phyloP scores from a whole-genome alignment of 257 asterid species.

The Parsonsia alboflavescens region DNA sequence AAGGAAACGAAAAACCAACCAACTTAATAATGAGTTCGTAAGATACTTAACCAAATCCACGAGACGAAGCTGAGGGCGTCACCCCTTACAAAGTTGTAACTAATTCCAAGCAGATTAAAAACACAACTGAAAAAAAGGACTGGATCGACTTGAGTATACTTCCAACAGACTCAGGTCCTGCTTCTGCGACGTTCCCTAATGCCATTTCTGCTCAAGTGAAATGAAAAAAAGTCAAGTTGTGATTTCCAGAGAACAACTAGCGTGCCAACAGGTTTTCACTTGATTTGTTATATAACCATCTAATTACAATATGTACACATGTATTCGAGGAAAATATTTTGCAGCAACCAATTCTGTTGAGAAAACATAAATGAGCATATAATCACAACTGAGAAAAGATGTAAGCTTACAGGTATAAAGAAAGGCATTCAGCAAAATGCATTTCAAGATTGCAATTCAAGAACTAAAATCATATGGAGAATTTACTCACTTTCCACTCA shows the following conservation, averaged over 20 bases:
- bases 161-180: slow-evolving; percentile 59
- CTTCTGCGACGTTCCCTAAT: slow-evolving; percentile 80
- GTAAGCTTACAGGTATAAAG: neutral
- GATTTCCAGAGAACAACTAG: too few species aligned
- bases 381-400: neutral
- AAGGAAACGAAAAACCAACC: slow-evolving; percentile 31
- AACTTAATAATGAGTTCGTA: slow-evolving; percentile 51
- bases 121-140: slow-evolving; percentile 43
- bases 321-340: neutral
- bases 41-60: slow-evolving; percentile 77
- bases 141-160: slow-evolving; percentile 19
- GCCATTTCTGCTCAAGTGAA: slow-evolving; percentile 56
- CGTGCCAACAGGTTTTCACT: too few species aligned
- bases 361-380: too few species aligned
- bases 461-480: neutral
- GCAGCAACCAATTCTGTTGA: neutral
- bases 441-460: neutral
- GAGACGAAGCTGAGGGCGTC: slow-evolving; percentile 63
- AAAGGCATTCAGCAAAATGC: neutral
- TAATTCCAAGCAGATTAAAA: slow-evolving; percentile 59
- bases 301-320: neutral
- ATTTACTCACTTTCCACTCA: neutral
- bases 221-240: neutral
- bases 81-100: slow-evolving; percentile 61
- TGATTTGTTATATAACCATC: too few species aligned